These are phyloP conservation scores for Nicotiana rustica DNA, from an alignment of 305 asterid genomes.

Conservation along the genomic window DNA sequence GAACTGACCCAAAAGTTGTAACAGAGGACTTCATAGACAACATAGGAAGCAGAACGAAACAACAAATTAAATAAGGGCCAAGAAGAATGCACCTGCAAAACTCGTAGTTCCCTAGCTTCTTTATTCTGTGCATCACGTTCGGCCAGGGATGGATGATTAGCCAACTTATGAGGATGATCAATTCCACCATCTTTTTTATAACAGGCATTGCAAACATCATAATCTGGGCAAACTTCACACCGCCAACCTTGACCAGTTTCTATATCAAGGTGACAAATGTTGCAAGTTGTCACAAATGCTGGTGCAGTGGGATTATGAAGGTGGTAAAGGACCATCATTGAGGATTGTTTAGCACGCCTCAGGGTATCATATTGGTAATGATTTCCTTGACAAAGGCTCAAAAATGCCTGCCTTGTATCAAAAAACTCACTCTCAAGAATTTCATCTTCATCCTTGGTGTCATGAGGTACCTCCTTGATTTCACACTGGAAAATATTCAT, in stretches of 20 bases:
- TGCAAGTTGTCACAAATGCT: constrained; percentile 80
- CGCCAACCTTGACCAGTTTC: constrained; percentile 99
- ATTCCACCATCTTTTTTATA: constrained; percentile 81
- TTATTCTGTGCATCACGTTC: constrained; percentile 92
- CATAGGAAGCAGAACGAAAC: constrained; percentile 23
- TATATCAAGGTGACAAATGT: constrained; percentile 72
- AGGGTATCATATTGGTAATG: constrained; percentile 97
- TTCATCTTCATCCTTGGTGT: constrained; percentile 86
- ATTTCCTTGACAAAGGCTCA: constrained; percentile 96
- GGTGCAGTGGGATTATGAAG: constrained; percentile 99
- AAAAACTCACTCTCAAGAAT: constrained; percentile 96
- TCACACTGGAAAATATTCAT: constrained; percentile 64
- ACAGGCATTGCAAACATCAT: constrained; percentile 89
- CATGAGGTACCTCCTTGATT: constrained; percentile 66
- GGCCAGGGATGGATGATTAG: constrained; percentile 70
- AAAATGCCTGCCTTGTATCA: constrained; percentile 97
- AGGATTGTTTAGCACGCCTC: constrained; percentile 96
- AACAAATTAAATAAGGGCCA: not conserved
- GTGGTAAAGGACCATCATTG: constrained; percentile 98
- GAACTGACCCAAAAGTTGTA: constrained; percentile 17
- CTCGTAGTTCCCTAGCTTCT: constrained; percentile 91
- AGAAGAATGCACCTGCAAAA: constrained; percentile 67
- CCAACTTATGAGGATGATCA: constrained; percentile 88
- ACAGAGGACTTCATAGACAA: constrained; percentile 26
- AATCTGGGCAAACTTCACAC: constrained; percentile 96